Evolutionary conservation across 2,329 filamentous ascomycete species (phyloP), one percentile per base, ranked within the genome.

Genomic region (Cryphonectria naterciae): DNA sequence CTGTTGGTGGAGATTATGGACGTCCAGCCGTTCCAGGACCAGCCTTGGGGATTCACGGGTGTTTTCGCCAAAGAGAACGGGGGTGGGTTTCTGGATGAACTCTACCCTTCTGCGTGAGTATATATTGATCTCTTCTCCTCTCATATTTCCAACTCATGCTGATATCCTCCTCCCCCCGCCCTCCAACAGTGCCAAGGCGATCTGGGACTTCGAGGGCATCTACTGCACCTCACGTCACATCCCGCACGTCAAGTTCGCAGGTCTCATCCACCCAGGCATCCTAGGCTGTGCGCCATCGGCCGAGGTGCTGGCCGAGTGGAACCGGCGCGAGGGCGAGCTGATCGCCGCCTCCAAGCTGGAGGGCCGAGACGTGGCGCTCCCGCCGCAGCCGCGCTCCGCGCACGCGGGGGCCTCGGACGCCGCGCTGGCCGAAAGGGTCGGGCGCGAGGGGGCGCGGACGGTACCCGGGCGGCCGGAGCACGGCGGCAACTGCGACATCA

Each of bases 401-500:
- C 93, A 97, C 76, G 91, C 92, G 0, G 94, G 94, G 2, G 82
- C 81, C 10, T 91, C 91, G 0, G 81, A 83, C 0, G 86, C 82
- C 0, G 83, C 84, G 0, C 77, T 93, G 41, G 90, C 87, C 74
- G 85, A 86, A 54, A 93, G 89, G 77, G 87, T 97, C 32, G 93
- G 89, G 0, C 85, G 81, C 15, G 93, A 97, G 77, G 94, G 94
- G 0, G 95, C 95, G 0, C 83, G 95, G 52, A 97, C 95, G 0
- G 92, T 98, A 64, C 94, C 94, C 0, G 91, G 94, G 2, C 85
- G 94, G 0, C 93, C 94, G 0, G 94, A 97, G 77, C 92, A 97
- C 75, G 95, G 95, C 19, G 95, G 94, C 0, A 97, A 97, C 77
- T 96, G 93, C 78, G 94, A 97, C 75, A 96, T 97, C 80, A 97